A percentile compares a stretch with the other conserved stretches of the same genome.
Conservation (phyloP, 257 asterid genomes). For the Solanum chilense region DNA sequence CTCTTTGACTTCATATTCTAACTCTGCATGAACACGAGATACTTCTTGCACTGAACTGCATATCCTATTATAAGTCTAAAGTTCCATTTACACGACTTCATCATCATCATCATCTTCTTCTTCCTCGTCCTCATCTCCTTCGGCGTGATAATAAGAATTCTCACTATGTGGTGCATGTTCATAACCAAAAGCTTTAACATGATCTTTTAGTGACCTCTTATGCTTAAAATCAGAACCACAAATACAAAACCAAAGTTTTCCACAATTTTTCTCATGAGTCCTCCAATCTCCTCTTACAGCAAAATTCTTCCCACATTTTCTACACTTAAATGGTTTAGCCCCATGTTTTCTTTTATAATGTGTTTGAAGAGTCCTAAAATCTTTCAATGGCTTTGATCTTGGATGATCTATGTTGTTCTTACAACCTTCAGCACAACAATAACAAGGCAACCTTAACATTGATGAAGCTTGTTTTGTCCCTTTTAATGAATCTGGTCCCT, state of each 20-base stretch:
- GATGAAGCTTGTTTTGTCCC: slow-evolving; percentile 68
- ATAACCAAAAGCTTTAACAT: slow-evolving; percentile 58
- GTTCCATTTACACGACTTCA: background rate
- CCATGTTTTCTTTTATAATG: slow-evolving; percentile 92
- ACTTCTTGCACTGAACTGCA: background rate
- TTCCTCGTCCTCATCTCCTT: slow-evolving; percentile 12
- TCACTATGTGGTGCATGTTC: slow-evolving; percentile 74
- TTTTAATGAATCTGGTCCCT: slow-evolving; percentile 80
- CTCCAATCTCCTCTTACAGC: slow-evolving; percentile 95
- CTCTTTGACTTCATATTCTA: no score
- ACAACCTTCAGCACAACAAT: slow-evolving; percentile 89
- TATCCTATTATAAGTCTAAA: background rate
- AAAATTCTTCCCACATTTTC: slow-evolving; percentile 62
- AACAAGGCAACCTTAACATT: slow-evolving; percentile 61
- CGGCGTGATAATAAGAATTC: slow-evolving; percentile 11
- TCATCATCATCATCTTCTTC: slow-evolving; percentile 4
- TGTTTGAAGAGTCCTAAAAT: slow-evolving; percentile 79
- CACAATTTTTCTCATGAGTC: slow-evolving; percentile 91
- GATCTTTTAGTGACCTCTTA: slow-evolving; percentile 83
- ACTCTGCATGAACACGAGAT: background rate
- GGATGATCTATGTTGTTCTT: slow-evolving; percentile 82
- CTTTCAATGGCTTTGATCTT: slow-evolving; percentile 72
- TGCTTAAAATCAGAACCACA: slow-evolving; percentile 94
- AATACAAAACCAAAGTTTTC: slow-evolving; percentile 68
- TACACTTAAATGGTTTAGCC: slow-evolving; percentile 53